Evolutionary conservation across 176 grass and related monocot species (phyloP).

Genomic region (Elymus sibiricus): DNA sequence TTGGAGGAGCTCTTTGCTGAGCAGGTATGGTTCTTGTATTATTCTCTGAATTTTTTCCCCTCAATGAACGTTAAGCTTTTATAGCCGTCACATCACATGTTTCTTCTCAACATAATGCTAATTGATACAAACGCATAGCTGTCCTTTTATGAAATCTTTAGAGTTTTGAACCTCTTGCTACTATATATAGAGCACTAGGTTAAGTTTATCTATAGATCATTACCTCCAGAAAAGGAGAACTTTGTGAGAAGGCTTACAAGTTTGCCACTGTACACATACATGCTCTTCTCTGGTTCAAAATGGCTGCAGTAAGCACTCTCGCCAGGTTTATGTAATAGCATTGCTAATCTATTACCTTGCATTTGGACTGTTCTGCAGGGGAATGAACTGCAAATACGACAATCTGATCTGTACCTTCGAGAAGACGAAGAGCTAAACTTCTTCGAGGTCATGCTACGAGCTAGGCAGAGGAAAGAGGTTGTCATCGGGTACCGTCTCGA

Average conservation of each 20-base stretch:
- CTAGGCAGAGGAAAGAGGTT: conserved; percentile 74
- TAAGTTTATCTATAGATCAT: background rate
- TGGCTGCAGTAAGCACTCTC: background rate
- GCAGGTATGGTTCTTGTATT: conserved; percentile 43
- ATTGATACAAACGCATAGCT: background rate
- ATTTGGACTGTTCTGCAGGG: conserved; percentile 40
- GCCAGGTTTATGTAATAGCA: background rate
- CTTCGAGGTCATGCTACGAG: conserved; percentile 63
- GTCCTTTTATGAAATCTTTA: background rate
- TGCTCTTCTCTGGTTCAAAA: background rate
- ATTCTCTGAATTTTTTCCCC: background rate
- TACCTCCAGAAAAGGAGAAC: background rate
- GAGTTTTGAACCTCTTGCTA: background rate
- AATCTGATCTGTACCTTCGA: conserved; percentile 50
- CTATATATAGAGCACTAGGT: background rate
- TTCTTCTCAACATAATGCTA: background rate
- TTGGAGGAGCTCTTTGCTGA: conserved; percentile 78
- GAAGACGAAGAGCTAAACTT: conserved; percentile 73
- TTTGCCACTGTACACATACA: background rate
- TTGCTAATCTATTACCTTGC: background rate
- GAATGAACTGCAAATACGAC: conserved; percentile 68
- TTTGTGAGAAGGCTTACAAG: background rate
- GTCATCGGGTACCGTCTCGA: conserved; percentile 64
- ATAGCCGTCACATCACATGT: background rate
- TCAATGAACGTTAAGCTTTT: background rate